Base-by-base conservation (phyloP, 768 basidiomycete species). In the Mycena capillaripes region DNA sequence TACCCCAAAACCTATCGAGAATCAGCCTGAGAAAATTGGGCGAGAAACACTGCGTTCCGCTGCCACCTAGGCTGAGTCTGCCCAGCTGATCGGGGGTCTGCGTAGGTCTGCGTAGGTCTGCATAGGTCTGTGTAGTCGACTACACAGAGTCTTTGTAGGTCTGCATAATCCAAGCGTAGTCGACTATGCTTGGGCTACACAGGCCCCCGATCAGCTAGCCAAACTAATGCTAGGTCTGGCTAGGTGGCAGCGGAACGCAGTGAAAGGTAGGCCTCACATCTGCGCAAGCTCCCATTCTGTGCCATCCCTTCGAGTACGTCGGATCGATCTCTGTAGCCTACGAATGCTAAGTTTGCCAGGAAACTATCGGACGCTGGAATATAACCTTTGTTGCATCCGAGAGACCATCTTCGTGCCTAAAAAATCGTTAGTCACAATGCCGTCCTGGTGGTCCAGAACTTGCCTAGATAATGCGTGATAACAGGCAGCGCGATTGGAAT, bases 401-500 rank as follows among this genome's bases (percentile, higher is more conserved):
- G 12, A 64, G 57, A 14, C 70, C 70, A 29, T 71, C 46, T 25
- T 40, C 21, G 11, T 19, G 25, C 57, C 70, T 71, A 48, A 10
- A 12, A 27, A 25, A 46, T 25, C 40, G 12, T 34, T 7, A 23
- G 8, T 11, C 4, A 23, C 3, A n/a, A n/a, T 44, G 21, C 19
- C 8, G 27, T 44, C 17, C 34, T 25, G 8, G 32, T 17, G 30
- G 19, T 44, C 27, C 1, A 19, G 36, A 17, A 62, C 77, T 11
- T 59, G 83, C 84, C 69, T 78, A 50, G 74, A 70, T 58, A 83
- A 34, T 19, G 71, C 77, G 32, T 78, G 62, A 55, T 76, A 72
- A 65, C 82, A 83, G 16, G 82, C 84, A 1, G 84, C 82, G 16
- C 84, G 79, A 71, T 86, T 86, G 17, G 80, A 78, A 60, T 82